Evolutionary conservation across 371 early-diverging fungal species (phyloP), one percentile per base, ranked within the genome.

Genomic region (Umbelopsis sp.): DNA sequence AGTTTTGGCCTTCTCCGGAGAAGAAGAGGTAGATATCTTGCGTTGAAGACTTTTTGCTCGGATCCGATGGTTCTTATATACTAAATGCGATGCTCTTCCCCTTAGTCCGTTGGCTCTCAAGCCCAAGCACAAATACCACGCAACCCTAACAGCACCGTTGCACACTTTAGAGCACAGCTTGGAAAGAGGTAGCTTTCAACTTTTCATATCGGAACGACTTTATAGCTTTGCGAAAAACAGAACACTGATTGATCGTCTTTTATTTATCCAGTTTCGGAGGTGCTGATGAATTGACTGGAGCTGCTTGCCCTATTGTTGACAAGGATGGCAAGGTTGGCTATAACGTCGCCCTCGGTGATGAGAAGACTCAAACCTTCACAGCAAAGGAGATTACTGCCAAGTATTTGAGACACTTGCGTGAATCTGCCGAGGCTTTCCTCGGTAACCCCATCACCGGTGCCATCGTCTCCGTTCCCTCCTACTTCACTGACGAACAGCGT

Each of bases 391-490:
- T 94, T 44, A 86, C 92, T 41, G 82, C 90, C 72, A 91, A 92
- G 78, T 96, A 90, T 73, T 85, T 97, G 77, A 75, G 76, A 62
- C 89, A 92, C 70, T 80, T 99, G 69, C 91, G 90, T 63, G 92
- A 92, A 68, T 94, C 94, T 69, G 98, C 98, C 44, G 96, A 96
- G 80, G 86, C 86, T 66, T 96, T 89, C 86, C 77, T 97, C 70
- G 94, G 96, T 70, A 84, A 80, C 64, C 71, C 84, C 69, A 91
- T 99, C 63, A 83, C 79, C 45, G 95, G 95, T 65, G 93, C 93
- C 70, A 96, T 97, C 35, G 82, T 99, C 71, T 97, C 99, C 24
- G 93, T 96, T 68, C 99, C 99, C 46, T 84, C 95, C 63, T 92
- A 97, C 82, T 98, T 97, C 75, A 89, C 92, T 63, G 94, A 94